These are phyloP conservation scores for Colletotrichum orbiculare DNA, from an alignment of 2,329 filamentous ascomycete genomes.

Conservation along the genomic window DNA sequence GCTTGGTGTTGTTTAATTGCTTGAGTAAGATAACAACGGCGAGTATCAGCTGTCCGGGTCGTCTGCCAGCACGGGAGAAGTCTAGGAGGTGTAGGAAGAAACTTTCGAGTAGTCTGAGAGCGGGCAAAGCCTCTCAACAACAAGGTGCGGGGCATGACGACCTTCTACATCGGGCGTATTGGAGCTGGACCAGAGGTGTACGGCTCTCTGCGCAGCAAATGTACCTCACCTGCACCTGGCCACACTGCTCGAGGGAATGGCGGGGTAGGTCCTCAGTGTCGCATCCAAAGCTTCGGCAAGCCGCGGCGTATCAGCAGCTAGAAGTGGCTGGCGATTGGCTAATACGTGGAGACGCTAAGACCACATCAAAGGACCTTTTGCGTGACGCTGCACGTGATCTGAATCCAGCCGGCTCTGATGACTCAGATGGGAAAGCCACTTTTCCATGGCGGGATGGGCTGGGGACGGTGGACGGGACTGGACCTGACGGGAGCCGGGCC, in stretches of 20 bases:
- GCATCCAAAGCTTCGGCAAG: conserved; percentile 21
- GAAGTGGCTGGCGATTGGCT: conserved; percentile 14
- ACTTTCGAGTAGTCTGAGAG: conserved; percentile 31
- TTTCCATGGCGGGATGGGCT: not conserved
- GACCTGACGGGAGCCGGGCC: no score
- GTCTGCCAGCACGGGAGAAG: conserved; percentile 31
- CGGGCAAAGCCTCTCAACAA: conserved; percentile 41
- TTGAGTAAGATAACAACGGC: conserved; percentile 62
- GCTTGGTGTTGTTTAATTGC: conserved; percentile 68
- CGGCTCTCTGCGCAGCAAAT: conserved; percentile 11
- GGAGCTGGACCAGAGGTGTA: conserved; percentile 36
- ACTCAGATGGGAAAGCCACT: conserved; percentile 13
- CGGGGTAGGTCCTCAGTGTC: conserved; percentile 35
- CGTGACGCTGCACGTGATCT: conserved; percentile 23
- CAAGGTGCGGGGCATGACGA: conserved; percentile 59
- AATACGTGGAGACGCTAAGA: conserved; percentile 31
- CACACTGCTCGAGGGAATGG: conserved; percentile 28
- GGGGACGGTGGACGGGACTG: no score
- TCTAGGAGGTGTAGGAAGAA: conserved; percentile 31
- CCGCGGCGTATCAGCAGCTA: conserved; percentile 33
- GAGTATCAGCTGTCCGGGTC: conserved; percentile 23
- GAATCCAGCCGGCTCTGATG: not conserved
- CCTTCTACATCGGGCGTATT: conserved; percentile 37
- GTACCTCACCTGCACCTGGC: conserved; percentile 30
- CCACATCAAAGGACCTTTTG: conserved; percentile 21